Percentiles rank a stretch among this genome's conserved stretches.
These are phyloP conservation scores for Arabidopsis arenosa DNA, from an alignment of 345 rosid genomes.

Conservation along the genomic window DNA sequence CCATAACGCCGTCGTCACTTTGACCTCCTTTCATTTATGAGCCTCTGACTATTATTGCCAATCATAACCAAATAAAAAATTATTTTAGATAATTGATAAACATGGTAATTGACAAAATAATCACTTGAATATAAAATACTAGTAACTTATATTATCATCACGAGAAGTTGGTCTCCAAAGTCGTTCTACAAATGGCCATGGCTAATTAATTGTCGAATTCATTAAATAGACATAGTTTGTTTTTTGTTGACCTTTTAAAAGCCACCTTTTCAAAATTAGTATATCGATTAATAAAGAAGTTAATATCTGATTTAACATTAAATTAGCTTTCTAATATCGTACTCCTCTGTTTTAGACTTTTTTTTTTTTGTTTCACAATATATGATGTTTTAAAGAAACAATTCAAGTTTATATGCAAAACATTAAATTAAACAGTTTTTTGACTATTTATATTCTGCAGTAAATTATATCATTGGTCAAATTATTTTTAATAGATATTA, in stretches of 20 bases:
- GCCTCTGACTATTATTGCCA: constrained; percentile 22
- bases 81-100: constrained; percentile 22
- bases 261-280: background rate
- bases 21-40: background rate
- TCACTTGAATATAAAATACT: constrained; percentile 22
- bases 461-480: no score
- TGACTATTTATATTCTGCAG: no score
- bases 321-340: background rate
- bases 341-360: no score
- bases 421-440: no score
- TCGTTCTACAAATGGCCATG: constrained; percentile 21
- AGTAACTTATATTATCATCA: constrained; percentile 3
- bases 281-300: constrained; percentile 4
- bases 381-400: no score
- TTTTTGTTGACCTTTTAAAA: constrained; percentile 36
- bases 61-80: constrained; percentile 6
- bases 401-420: no score
- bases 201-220: constrained; percentile 12
- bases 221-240: constrained; percentile 15
- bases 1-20: constrained; percentile 1
- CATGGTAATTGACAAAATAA: constrained; percentile 15
- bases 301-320: background rate
- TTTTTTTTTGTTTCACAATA: no score
- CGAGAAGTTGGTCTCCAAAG: constrained; percentile 30
- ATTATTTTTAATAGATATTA: no score